Evolutionary conservation across 768 basidiomycete genomes (phyloP).

Genomic region (Neoboletus subvelutipes): DNA sequence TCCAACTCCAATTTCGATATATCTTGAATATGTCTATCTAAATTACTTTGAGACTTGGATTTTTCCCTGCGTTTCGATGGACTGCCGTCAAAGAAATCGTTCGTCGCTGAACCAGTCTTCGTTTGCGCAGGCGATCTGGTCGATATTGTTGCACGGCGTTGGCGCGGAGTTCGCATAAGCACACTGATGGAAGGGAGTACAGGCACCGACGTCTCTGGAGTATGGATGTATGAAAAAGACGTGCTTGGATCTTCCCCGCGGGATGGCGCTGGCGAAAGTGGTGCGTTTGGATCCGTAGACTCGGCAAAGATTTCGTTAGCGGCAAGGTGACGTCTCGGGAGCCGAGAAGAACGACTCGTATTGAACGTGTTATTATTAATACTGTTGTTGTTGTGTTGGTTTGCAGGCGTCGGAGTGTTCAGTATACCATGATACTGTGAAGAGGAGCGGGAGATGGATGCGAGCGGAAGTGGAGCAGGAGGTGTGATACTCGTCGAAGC

Average conservation of each 20-base stretch:
- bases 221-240: conserved; percentile 24
- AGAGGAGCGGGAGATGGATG: conserved; percentile 51
- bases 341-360: conserved; percentile 38
- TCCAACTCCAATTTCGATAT: conserved; percentile 64
- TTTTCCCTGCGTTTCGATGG: conserved; percentile 68
- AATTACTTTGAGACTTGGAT: conserved; percentile 62
- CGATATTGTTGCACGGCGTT: conserved; percentile 65
- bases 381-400: conserved; percentile 6
- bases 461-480: conserved; percentile 63
- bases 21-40: conserved; percentile 67
- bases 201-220: conserved; percentile 22
- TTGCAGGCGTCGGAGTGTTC: conserved; percentile 32
- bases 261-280: conserved; percentile 22
- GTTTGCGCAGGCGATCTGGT: conserved; percentile 55
- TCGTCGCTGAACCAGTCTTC: conserved; percentile 20
- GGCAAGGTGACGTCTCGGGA: conserved; percentile 62
- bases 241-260: conserved; percentile 15
- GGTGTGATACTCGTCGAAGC: conserved; percentile 48
- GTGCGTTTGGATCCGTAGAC: conserved; percentile 12
- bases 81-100: conserved; percentile 42
- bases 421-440: conserved; percentile 37
- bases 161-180: conserved; percentile 35
- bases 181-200: conserved; percentile 18
- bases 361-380: conserved; percentile 4
- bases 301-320: conserved; percentile 71